phyloP scores from a whole-genome alignment of 2,329 filamentous ascomycete genomes.

The Nannizziopsis barbatae region DNA sequence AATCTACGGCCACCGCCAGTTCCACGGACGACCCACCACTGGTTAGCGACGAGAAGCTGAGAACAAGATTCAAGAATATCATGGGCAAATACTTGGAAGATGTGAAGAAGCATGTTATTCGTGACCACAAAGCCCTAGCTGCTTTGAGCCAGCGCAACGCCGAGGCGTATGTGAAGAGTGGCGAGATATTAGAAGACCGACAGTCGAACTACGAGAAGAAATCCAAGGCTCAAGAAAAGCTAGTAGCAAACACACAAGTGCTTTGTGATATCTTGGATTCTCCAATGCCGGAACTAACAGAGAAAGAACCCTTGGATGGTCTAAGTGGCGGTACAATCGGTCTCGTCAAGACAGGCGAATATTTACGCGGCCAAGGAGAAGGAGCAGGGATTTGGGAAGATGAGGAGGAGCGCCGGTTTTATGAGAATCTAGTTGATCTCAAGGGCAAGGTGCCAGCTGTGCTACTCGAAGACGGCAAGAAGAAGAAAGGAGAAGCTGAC shows the following conservation, averaged over 20 bases:
- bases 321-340: conserved; percentile 69
- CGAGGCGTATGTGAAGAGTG: conserved; percentile 95
- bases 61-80: conserved; percentile 76
- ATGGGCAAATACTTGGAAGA: conserved; percentile 84
- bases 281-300: conserved; percentile 88
- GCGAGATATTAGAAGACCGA: conserved; percentile 94
- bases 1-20: conserved; percentile 37
- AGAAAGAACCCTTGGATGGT: conserved; percentile 60
- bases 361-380: conserved; percentile 78
- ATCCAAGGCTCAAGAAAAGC: conserved; percentile 79
- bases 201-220: conserved; percentile 94
- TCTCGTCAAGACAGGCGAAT: conserved; percentile 86
- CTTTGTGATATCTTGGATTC: conserved; percentile 76
- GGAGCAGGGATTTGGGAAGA: conserved; percentile 97
- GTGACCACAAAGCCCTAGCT: conserved; percentile 83
- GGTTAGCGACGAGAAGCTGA: conserved; percentile 59
- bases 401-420: conserved; percentile 93
- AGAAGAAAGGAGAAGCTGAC: conserved; percentile 74
- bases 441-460: conserved; percentile 94
- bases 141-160: conserved; percentile 87
- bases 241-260: conserved; percentile 80
- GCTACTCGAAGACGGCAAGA: conserved; percentile 84
- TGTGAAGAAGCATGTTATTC: conserved; percentile 73
- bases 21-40: conserved; percentile 58
- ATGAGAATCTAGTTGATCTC: conserved; percentile 89